Conservation (phyloP, 1,284 basidiomycete species). For the Cryptococcus sp. region DNA sequence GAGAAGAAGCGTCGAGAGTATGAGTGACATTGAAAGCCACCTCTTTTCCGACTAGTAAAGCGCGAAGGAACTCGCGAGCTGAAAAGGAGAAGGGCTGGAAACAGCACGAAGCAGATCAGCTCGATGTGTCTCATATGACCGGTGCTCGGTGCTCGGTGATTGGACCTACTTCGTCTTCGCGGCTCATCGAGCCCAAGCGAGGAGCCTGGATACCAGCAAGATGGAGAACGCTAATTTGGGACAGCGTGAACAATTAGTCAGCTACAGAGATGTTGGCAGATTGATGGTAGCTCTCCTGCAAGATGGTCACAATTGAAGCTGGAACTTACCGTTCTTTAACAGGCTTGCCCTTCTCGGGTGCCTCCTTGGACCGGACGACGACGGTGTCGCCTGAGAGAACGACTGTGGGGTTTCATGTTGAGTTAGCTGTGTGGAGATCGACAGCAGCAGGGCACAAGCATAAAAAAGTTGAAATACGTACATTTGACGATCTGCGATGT, state of each 20-base stretch:
- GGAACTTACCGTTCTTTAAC: constrained; percentile 76
- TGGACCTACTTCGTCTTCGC: constrained; percentile 77
- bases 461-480: constrained; percentile 19
- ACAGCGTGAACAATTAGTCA: background rate
- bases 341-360: constrained; percentile 75
- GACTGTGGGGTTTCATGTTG: constrained; percentile 56
- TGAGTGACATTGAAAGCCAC: constrained; percentile 54
- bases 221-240: constrained; percentile 69
- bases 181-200: constrained; percentile 71
- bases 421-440: background rate
- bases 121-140: background rate
- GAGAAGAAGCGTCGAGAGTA: constrained; percentile 31
- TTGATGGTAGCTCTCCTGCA: background rate
- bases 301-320: background rate
- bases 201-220: constrained; percentile 81
- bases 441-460: background rate
- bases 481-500: constrained; percentile 49
- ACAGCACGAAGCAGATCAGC: background rate
- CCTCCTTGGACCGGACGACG: constrained; percentile 68
- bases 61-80: constrained; percentile 86
- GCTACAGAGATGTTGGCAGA: background rate
- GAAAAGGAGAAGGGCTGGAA: constrained; percentile 83
- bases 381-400: constrained; percentile 87
- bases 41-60: constrained; percentile 83
- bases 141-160: too few species aligned